Evolutionary conservation across 2,329 filamentous ascomycete genomes (phyloP).

Genomic region (Chalaropsis thielavioides): DNA sequence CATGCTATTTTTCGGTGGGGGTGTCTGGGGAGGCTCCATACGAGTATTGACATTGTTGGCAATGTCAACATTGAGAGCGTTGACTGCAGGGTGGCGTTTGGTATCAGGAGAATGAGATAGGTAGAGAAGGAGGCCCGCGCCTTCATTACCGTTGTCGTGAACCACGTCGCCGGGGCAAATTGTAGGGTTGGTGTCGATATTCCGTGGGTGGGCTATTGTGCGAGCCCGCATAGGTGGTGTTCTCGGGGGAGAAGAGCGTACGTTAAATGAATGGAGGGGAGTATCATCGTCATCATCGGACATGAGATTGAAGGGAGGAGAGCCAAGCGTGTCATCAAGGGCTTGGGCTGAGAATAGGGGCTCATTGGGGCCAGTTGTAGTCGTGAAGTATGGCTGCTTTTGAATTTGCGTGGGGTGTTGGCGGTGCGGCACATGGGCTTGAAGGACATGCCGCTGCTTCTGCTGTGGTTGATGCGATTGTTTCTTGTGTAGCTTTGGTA

Average conservation of each 20-base stretch:
- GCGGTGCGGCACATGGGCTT: background rate
- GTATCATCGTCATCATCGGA: constrained; percentile 70
- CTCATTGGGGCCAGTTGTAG: constrained; percentile 53
- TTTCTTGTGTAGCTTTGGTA: background rate
- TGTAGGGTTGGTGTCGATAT: constrained; percentile 18
- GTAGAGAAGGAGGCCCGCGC: constrained; percentile 66
- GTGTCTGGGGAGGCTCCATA: constrained; percentile 61
- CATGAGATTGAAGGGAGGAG: constrained; percentile 42
- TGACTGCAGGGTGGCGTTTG: constrained; percentile 8
- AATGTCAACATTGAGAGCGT: constrained; percentile 29
- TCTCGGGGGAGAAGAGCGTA: constrained; percentile 67
- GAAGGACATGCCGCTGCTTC: constrained; percentile 9
- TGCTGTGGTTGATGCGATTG: background rate
- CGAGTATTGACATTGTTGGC: constrained; percentile 37
- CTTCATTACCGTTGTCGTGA: constrained; percentile 48
- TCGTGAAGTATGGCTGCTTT: constrained; percentile 63
- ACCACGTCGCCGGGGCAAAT: constrained; percentile 10
- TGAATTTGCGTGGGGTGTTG: constrained; percentile 21
- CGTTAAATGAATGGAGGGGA: constrained; percentile 59
- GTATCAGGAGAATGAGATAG: constrained; percentile 85
- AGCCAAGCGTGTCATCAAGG: constrained; percentile 47
- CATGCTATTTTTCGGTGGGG: constrained; percentile 50
- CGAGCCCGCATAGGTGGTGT: constrained; percentile 59
- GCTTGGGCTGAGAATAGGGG: constrained; percentile 65
- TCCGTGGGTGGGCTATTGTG: constrained; percentile 32